Percentiles rank a stretch among this genome's conserved stretches.
These are phyloP conservation scores for Cordyceps tenuipes DNA, from an alignment of 2,329 filamentous ascomycete species.

Conservation along the genomic window DNA sequence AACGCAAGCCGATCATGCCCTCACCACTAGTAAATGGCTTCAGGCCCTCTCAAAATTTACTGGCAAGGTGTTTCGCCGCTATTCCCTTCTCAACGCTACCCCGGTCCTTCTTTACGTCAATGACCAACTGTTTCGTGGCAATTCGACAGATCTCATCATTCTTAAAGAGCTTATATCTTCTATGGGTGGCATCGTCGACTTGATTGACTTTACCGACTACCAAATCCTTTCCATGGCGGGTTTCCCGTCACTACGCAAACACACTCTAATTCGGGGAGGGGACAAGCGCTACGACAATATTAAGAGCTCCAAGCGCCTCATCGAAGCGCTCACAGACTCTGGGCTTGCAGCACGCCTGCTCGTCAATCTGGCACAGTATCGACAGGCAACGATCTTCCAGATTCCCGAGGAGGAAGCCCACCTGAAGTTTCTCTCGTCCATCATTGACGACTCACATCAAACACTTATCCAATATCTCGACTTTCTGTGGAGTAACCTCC, in stretches of 20 bases:
- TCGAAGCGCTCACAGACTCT: constrained; percentile 69
- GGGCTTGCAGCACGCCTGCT: constrained; percentile 74
- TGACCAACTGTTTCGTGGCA: constrained; percentile 70
- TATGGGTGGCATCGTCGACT: constrained; percentile 88
- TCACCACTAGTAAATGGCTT: constrained; percentile 84
- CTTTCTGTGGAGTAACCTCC: constrained; percentile 71
- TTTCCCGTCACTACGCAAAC: constrained; percentile 67
- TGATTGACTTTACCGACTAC: constrained; percentile 78
- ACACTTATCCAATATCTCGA: constrained; percentile 85
- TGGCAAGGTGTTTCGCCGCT: constrained; percentile 80
- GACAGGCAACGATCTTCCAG: constrained; percentile 75
- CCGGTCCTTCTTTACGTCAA: constrained; percentile 88
- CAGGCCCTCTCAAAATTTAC: constrained; percentile 85
- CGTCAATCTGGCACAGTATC: constrained; percentile 85
- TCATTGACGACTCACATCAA: constrained; percentile 83
- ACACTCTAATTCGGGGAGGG: constrained; percentile 70
- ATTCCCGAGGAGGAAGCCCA: constrained; percentile 64
- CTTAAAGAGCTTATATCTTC: constrained; percentile 81
- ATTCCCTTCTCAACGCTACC: constrained; percentile 71
- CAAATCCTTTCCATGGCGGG: constrained; percentile 86
- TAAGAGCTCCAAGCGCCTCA: constrained; percentile 68
- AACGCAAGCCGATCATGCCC: constrained; percentile 52
- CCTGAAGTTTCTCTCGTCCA: constrained; percentile 79
- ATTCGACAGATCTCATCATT: constrained; percentile 85
- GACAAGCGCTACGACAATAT: constrained; percentile 73